phyloP scores from a whole-genome alignment of 352 stramenopile genomes.

The Elongisporangium prolatum region DNA sequence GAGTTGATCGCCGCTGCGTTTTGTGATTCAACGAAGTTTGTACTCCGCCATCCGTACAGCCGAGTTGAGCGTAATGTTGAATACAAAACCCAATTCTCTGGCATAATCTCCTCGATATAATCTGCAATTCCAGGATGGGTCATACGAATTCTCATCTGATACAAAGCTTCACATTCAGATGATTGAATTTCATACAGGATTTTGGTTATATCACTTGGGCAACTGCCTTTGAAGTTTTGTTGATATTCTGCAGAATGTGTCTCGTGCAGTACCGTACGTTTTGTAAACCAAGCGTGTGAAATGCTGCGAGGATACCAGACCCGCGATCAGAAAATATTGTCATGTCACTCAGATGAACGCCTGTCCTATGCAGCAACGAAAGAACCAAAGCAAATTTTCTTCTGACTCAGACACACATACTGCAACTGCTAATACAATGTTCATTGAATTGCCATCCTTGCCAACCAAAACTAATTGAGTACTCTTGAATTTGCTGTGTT shows the following conservation, averaged over 20 bases:
- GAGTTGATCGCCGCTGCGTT: conserved; percentile 4
- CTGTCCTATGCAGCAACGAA: neutral
- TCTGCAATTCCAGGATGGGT: conserved; percentile 1
- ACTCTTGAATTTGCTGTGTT: conserved; percentile 5
- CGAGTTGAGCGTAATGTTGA: conserved; percentile 1
- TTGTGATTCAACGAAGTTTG: conserved; percentile 16
- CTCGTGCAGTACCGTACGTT: conserved; percentile 12
- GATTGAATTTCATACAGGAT: conserved; percentile 11
- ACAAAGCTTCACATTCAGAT: conserved; percentile 5
- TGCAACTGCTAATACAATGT: conserved; percentile 9
- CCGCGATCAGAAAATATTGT: conserved; percentile 11
- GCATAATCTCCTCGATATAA: conserved; percentile 8
- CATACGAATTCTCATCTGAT: conserved; percentile 1
- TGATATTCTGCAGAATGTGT: conserved; percentile 10
- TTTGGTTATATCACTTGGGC: conserved; percentile 3
- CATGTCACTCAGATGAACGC: conserved; percentile 1
- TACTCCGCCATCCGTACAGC: conserved; percentile 15
- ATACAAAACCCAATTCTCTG: conserved; percentile 10
- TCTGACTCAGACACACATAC: conserved; percentile 5
- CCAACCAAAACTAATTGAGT: conserved; percentile 9
- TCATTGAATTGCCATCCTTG: conserved; percentile 6
- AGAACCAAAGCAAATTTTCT: conserved; percentile 10
- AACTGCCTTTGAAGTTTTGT: conserved; percentile 4
- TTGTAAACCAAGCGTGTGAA: neutral
- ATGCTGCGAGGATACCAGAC: conserved; percentile 1